Evolutionary conservation across 148 eudicot genomes (phyloP).

Genomic region (Heliosperma pusillum): DNA sequence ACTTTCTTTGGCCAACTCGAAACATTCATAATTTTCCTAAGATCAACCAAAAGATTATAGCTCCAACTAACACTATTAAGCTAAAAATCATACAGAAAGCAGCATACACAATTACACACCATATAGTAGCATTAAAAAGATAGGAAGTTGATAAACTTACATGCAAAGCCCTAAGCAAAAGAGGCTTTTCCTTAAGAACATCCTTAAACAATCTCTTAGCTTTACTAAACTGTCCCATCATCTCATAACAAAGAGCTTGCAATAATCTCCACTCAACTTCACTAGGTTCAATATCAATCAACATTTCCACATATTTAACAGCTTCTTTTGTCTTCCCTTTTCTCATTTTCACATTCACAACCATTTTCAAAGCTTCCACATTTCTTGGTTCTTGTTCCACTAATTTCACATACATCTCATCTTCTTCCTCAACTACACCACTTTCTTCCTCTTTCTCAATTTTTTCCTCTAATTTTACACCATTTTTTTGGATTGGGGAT

Average conservation of each 20-base stretch:
- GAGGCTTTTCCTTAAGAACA: constrained; percentile 60
- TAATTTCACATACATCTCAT: constrained; percentile 59
- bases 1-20: neutral
- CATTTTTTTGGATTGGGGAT: constrained; percentile 28
- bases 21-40: neutral
- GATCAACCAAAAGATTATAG: neutral
- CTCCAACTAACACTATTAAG: no score
- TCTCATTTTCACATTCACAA: constrained; percentile 66
- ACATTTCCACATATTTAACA: constrained; percentile 63
- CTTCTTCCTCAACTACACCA: no score
- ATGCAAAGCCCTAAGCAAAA: constrained; percentile 88
- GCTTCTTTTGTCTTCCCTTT: constrained; percentile 68
- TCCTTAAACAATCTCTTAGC: constrained; percentile 68
- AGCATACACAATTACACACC: neutral
- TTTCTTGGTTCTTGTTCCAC: constrained; percentile 60
- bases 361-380: constrained; percentile 64
- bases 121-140: neutral
- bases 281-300: constrained; percentile 66
- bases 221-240: constrained; percentile 61
- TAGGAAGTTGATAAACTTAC: constrained; percentile 39
- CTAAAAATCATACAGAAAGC: no score
- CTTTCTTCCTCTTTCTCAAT: constrained; percentile 49
- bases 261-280: constrained; percentile 90
- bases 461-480: constrained; percentile 26
- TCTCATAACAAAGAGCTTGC: constrained; percentile 91